Conservation (phyloP, 2,329 filamentous ascomycete species). For the Malbranchea zuffiana region DNA sequence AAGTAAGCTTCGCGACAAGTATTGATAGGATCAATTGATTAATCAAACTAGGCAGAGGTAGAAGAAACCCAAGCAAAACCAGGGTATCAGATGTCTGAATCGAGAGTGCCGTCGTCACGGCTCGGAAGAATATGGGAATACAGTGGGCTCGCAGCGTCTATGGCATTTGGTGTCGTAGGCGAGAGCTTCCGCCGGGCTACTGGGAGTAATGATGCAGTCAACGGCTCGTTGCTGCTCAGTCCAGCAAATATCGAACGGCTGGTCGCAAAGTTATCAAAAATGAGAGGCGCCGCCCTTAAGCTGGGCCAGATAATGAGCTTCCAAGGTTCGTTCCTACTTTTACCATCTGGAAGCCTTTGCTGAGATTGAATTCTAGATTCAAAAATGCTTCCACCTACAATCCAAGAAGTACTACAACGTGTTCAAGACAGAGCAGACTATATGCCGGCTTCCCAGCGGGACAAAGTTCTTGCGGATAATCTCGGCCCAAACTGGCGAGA, state of each 20-base stretch:
- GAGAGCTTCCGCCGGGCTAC: constrained; percentile 74
- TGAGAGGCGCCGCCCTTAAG: constrained; percentile 95
- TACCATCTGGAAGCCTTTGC: background rate
- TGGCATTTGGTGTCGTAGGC: constrained; percentile 83
- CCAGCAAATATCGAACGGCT: constrained; percentile 84
- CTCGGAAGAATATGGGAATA: constrained; percentile 91
- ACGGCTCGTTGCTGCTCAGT: constrained; percentile 75
- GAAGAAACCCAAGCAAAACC: constrained; percentile 5
- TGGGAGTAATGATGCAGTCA: constrained; percentile 44
- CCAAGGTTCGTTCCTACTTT: constrained; percentile 45
- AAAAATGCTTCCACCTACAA: constrained; percentile 79
- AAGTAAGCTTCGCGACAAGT: background rate
- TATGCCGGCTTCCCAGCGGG: constrained; percentile 88
- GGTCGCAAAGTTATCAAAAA: constrained; percentile 83
- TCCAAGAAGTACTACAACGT: constrained; percentile 81
- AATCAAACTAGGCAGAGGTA: constrained; percentile 21
- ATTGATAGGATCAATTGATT: constrained; percentile 11
- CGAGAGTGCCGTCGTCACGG: constrained; percentile 77
- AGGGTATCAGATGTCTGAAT: constrained; percentile 67
- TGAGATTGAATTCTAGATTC: constrained; percentile 46
- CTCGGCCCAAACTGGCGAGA: constrained; percentile 76
- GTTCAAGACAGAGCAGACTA: constrained; percentile 96
- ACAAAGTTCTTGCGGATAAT: constrained; percentile 68
- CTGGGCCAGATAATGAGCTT: constrained; percentile 97
- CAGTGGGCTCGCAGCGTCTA: constrained; percentile 79